Percentiles rank a stretch among this genome's conserved stretches.
These are phyloP conservation scores for Backusella westeae DNA, from an alignment of 192 early-diverging fungal genomes.

Conservation along the genomic window DNA sequence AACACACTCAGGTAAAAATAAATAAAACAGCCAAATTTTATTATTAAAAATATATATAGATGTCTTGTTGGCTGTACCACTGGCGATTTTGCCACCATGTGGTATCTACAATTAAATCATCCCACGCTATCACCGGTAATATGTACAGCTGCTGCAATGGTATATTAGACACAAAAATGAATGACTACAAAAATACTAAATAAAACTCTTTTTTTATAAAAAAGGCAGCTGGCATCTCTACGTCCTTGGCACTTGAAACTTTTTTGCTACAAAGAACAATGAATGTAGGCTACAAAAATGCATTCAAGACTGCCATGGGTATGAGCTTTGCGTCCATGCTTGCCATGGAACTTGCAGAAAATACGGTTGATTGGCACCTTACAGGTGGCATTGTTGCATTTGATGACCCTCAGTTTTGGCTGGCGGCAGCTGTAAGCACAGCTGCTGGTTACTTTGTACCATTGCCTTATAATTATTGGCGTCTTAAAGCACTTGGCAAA, in stretches of 20 bases:
- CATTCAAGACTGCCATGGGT: slow-evolving; percentile 56
- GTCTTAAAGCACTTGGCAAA: slow-evolving; percentile 47
- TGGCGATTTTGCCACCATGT: slow-evolving; percentile 52
- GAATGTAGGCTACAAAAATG: slow-evolving; percentile 19
- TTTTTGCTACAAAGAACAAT: slow-evolving; percentile 39
- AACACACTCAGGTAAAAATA: slow-evolving; percentile 38
- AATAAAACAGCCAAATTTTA: not conserved
- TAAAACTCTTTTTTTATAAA: no score
- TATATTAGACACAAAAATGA: not conserved
- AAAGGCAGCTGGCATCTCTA: slow-evolving; percentile 44
- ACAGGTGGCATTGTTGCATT: slow-evolving; percentile 49
- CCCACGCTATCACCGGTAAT: slow-evolving; percentile 40
- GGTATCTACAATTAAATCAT: slow-evolving; percentile 47
- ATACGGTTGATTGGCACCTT: slow-evolving; percentile 50
- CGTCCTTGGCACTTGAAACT: slow-evolving; percentile 51
- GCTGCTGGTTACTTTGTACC: slow-evolving; percentile 47
- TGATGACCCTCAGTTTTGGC: slow-evolving; percentile 45
- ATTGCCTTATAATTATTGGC: slow-evolving; percentile 57
- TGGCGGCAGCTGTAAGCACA: slow-evolving; percentile 35
- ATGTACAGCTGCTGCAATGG: slow-evolving; percentile 44
- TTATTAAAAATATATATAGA: slow-evolving; percentile 9
- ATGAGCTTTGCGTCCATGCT: slow-evolving; percentile 57
- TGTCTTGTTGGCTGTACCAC: slow-evolving; percentile 53
- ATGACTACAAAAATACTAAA: no score
- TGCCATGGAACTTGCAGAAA: slow-evolving; percentile 55